Evolutionary conservation across 1,284 basidiomycete genomes (phyloP).

Genomic region (Quambalaria eucalypti): DNA sequence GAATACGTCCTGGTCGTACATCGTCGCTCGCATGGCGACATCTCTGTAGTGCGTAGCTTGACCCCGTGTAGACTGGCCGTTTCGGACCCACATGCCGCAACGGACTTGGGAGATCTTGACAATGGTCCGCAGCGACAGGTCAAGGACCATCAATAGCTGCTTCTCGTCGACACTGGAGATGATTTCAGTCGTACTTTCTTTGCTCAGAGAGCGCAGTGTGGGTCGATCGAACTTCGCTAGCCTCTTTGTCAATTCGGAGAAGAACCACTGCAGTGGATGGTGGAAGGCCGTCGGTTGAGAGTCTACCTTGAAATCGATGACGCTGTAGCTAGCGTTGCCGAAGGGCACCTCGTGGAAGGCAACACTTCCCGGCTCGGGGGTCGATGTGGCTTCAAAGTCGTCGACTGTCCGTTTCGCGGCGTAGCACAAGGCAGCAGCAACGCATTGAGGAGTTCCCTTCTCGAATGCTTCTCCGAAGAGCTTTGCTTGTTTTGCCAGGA

Average conservation of each 20-base stretch:
- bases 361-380: constrained; percentile 42
- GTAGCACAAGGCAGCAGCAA: constrained; percentile 61
- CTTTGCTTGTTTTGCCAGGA: constrained; percentile 35
- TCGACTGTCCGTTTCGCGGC: constrained; percentile 50
- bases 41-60: constrained; percentile 96
- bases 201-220: constrained; percentile 1
- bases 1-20: constrained; percentile 93
- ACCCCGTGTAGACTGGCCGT: constrained; percentile 87
- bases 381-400: background rate
- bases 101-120: constrained; percentile 76
- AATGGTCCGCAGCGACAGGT: constrained; percentile 38
- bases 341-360: constrained; percentile 49
- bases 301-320: constrained; percentile 53
- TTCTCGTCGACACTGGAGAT: constrained; percentile 18
- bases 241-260: constrained; percentile 76
- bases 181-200: background rate
- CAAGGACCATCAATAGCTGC: constrained; percentile 24
- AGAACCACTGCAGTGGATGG: constrained; percentile 82
- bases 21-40: constrained; percentile 85
- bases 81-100: constrained; percentile 92
- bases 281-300: constrained; percentile 63
- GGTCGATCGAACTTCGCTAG: constrained; percentile 1
- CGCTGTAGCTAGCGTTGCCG: constrained; percentile 56
- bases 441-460: constrained; percentile 54
- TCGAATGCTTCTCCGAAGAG: constrained; percentile 39